phyloP scores from a whole-genome alignment of 108 stramenopile genomes.

The Nitzschia sp. region DNA sequence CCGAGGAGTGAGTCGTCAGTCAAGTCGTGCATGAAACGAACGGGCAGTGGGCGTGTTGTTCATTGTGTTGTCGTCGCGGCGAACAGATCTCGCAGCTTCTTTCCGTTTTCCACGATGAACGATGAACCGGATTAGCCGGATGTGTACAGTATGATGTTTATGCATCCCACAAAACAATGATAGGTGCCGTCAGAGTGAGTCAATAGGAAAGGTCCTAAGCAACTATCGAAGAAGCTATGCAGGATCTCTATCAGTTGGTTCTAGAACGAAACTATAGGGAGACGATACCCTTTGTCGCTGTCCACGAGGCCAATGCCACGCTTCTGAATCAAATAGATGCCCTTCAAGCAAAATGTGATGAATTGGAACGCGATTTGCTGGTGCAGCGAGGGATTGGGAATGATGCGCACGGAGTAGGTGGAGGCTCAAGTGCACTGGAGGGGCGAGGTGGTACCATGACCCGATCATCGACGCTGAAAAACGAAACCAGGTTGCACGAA shows the following conservation, averaged over 20 bases:
- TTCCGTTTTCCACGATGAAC: too few relatives aligned
- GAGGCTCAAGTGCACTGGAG: neutral
- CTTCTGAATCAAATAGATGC: slow-evolving; percentile 65
- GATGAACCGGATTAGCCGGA: too few relatives aligned
- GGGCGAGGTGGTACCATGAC: slow-evolving; percentile 11
- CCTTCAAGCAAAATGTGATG: slow-evolving; percentile 62
- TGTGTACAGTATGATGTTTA: too few relatives aligned
- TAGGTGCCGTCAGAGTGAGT: too few relatives aligned
- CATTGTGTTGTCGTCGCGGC: too few relatives aligned
- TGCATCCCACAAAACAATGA: too few relatives aligned
- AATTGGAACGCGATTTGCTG: slow-evolving; percentile 61
- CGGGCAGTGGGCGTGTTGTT: too few relatives aligned
- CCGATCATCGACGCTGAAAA: slow-evolving; percentile 35
- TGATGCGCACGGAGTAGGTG: neutral
- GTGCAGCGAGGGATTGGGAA: slow-evolving; percentile 28
- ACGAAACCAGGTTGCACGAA: slow-evolving; percentile 58
- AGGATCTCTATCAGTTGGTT: slow-evolving; percentile 7
- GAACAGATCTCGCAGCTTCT: too few relatives aligned
- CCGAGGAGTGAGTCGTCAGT: too few relatives aligned
- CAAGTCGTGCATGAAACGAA: too few relatives aligned
- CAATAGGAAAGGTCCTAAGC: too few relatives aligned
- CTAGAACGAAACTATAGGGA: slow-evolving; percentile 64
- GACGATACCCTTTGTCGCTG: slow-evolving; percentile 69
- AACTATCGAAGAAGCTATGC: too few relatives aligned
- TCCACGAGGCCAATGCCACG: slow-evolving; percentile 65